Base-by-base conservation (phyloP, 805 yeast species). In the Huiozyma sinensis region DNA sequence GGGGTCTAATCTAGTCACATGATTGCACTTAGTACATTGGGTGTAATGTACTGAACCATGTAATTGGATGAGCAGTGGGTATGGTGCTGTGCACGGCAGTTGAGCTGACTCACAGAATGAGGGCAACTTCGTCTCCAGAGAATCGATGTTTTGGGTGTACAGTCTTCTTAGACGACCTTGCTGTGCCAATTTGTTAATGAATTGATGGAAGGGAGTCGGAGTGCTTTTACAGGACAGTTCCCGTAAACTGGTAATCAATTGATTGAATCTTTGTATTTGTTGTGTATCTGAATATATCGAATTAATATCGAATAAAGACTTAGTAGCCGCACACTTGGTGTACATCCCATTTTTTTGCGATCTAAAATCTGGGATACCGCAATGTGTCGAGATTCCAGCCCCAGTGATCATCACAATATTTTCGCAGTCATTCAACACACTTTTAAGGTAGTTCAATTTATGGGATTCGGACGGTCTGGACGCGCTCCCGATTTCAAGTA, bases 301-400 rank as follows among this genome's bases (percentile, higher is more conserved):
- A 39, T 84, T 80, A 29, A 50, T 52, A 57, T 88, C 95, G 58
- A 88, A 87, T 48, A 88, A 67, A 38, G 83, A 81, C 58, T 81
- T 82, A 11, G 87, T 87, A 47, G 58, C 58, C 0, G 61, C 49
- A 2, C 63, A 56, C 36, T 68, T 66, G 10, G 76, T 75, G 44
- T 76, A 74, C 57, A 88, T 85, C 40, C 88, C 69, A 1, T 95
- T 95, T 47, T 78, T 67, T 1, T 86, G 75, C 6, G 94, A 83
- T 57, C 96, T 67, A 57, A 87, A 83, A 54, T 83, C 92, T 4
- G 95, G 95, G 35, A 87, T 88, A 5, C 96, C 96, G 1, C 95
- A 86, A 29, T 83, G 82, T 43, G 89, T 92, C 9, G 95, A 85
- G 13, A 85, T 76, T 3, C 96, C 96, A 12, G 97, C 97, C 8